Evolutionary conservation across 2,329 filamentous ascomycete species (phyloP), one percentile per base, ranked within the genome.

Genomic region (Aaosphaeria arxii): DNA sequence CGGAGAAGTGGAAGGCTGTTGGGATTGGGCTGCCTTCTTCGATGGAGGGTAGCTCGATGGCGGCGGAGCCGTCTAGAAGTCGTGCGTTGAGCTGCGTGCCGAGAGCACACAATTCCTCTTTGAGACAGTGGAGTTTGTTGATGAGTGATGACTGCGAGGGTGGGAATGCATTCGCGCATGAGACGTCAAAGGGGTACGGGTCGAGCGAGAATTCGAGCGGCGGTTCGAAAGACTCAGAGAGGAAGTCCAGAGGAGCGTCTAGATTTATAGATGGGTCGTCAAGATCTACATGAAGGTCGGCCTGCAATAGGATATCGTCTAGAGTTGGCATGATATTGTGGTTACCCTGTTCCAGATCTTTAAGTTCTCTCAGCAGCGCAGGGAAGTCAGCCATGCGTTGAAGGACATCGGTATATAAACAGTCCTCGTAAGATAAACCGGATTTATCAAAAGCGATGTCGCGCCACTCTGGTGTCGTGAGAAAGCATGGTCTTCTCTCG

Each of bases 361-460:
- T 62, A 42, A 68, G 17, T 6, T 64, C 61, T 32, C 52, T 53
- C 5, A 67, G 49, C 13, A 68, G 58, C 3, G 51, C 56, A 0
- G 65, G 60, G 7, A 68, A 47, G 5, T 61, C 53, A 3, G 62
- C 58, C 53, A 67, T 61, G 6, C 52, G 57, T 30, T 61, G 57
- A 33, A 66, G 51, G 11, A 69, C 46, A 17, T 64, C 60, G 1
- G 61, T 61, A 6, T 65, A 61, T 1, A 66, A 45, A 38, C 56
- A 53, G 33, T 65, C 64, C 2, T 66, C 60, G 33, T 56, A 54
- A 28, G 48, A 50, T 6, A 66, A 53, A 1, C 56, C 61, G 1
- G 50, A 58, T 31, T 62, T 63, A 46, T 68, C 64, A 46, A 70
- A 69, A 11, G 64, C 67, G 13, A 69, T 53, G 11, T 62, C 53